A percentile compares a stretch with the other conserved stretches of the same genome.
Evolutionary conservation across 331 rosid species (phyloP).

Genomic region (Acacia pycnantha): DNA sequence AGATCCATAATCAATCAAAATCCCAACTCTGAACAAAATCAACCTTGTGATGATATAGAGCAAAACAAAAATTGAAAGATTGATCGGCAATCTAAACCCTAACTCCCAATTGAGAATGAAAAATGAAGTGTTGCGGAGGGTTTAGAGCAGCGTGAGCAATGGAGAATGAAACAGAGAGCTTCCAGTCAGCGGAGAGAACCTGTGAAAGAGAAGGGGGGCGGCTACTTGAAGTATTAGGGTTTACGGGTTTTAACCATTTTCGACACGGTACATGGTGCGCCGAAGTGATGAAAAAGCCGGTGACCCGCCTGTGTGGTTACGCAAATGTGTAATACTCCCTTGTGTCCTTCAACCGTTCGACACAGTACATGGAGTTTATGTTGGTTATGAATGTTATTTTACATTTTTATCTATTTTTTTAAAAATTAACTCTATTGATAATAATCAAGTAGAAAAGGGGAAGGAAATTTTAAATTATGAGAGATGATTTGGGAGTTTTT

Average conservation of each 20-base stretch:
- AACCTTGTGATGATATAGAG: neutral
- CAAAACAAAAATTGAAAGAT: neutral
- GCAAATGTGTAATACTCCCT: too few species aligned
- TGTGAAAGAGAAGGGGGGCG: slow-evolving; percentile 16
- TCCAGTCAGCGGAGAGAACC: slow-evolving; percentile 25
- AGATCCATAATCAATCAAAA: slow-evolving; percentile 73
- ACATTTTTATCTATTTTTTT: too few species aligned
- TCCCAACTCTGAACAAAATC: neutral
- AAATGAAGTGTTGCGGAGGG: slow-evolving; percentile 24
- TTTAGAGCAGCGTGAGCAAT: slow-evolving; percentile 30
- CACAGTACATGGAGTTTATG: too few species aligned
- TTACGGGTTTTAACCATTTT: slow-evolving; percentile 43
- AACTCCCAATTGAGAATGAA: neutral
- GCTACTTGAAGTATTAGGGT: slow-evolving; percentile 69
- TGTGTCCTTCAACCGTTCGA: too few species aligned
- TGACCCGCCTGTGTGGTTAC: too few species aligned
- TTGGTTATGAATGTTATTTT: too few species aligned
- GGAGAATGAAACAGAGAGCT: slow-evolving; percentile 30
- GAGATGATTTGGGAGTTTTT: too few species aligned
- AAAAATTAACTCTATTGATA: too few species aligned
- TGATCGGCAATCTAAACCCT: slow-evolving; percentile 50
- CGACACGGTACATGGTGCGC: neutral
- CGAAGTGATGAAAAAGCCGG: too few species aligned
- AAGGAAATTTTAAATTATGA: too few species aligned
- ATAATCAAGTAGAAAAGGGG: too few species aligned